These are phyloP conservation scores for Heritiera fomes DNA, from an alignment of 345 rosid genomes.

Conservation along the genomic window DNA sequence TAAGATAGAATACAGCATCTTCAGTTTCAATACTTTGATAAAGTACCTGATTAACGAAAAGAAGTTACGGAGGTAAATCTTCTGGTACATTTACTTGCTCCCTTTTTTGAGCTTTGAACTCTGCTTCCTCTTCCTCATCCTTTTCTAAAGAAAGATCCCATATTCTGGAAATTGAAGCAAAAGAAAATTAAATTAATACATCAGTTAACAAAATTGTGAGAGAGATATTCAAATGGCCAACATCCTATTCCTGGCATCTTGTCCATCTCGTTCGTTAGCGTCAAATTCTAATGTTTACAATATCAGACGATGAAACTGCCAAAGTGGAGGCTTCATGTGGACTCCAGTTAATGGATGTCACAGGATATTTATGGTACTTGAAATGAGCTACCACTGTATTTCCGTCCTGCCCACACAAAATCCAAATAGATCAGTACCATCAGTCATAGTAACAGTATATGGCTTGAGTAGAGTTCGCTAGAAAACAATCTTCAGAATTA, in stretches of 20 bases:
- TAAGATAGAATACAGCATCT: neutral
- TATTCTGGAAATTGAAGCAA: conserved; percentile 48
- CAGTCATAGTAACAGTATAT: neutral
- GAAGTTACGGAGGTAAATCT: conserved; percentile 89
- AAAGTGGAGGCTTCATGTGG: conserved; percentile 83
- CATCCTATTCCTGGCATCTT: neutral
- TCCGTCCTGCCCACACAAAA: conserved; percentile 47
- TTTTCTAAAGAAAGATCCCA: conserved; percentile 97
- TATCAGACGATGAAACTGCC: conserved; percentile 85
- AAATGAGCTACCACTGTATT: conserved; percentile 87
- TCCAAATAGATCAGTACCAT: neutral
- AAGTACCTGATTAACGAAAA: conserved; percentile 87
- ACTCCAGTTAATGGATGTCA: conserved; percentile 95
- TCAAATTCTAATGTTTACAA: neutral
- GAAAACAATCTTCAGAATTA: neutral
- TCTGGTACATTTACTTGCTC: conserved; percentile 82
- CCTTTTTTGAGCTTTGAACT: conserved; percentile 76
- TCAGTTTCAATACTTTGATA: neutral
- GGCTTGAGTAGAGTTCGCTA: neutral
- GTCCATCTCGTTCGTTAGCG: neutral
- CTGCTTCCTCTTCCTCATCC: conserved; percentile 96
- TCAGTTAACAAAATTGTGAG: neutral
- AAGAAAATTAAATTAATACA: neutral
- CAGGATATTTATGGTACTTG: conserved; percentile 76
- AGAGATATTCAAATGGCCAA: neutral